These are phyloP conservation scores for Aspergillus pseudotamarii DNA, from an alignment of 2,329 filamentous ascomycete species.

Conservation along the genomic window DNA sequence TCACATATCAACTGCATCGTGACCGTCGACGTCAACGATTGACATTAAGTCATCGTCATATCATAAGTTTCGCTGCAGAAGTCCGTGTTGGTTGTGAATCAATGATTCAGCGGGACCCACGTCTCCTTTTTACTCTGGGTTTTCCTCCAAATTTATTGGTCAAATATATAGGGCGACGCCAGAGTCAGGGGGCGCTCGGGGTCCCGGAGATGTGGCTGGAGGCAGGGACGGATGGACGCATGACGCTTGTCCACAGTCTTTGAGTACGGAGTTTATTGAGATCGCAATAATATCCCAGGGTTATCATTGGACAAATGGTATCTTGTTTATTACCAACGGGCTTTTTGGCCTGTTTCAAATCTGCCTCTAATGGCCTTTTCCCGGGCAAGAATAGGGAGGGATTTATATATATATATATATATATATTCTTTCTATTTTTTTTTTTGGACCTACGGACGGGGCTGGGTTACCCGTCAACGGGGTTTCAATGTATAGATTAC, in stretches of 20 bases:
- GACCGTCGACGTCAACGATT: background rate
- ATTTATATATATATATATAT: background rate
- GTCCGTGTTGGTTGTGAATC: slow-evolving; percentile 24
- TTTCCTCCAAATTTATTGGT: background rate
- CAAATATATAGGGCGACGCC: slow-evolving; percentile 4
- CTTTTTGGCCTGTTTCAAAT: background rate
- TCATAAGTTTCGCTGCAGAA: slow-evolving; percentile 17
- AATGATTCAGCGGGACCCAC: slow-evolving; percentile 16
- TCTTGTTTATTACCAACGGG: background rate
- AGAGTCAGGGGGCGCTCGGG: slow-evolving; percentile 8
- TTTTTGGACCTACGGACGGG: background rate
- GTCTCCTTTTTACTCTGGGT: slow-evolving; percentile 9
- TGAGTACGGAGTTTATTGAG: background rate
- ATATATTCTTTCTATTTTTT: too few relatives aligned
- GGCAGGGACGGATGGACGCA: background rate
- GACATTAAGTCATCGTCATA: slow-evolving; percentile 3
- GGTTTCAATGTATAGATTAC: background rate
- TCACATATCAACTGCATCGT: background rate
- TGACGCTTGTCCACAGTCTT: slow-evolving; percentile 6
- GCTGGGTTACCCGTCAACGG: background rate
- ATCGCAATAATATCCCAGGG: background rate
- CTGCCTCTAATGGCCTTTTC: background rate
- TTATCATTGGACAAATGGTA: background rate
- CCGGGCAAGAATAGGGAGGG: slow-evolving; percentile 2
- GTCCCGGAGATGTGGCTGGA: slow-evolving; percentile 5